Evolutionary conservation across 495 filamentous ascomycete species (phyloP).

Genomic region (Aspergillus conjunctus): DNA sequence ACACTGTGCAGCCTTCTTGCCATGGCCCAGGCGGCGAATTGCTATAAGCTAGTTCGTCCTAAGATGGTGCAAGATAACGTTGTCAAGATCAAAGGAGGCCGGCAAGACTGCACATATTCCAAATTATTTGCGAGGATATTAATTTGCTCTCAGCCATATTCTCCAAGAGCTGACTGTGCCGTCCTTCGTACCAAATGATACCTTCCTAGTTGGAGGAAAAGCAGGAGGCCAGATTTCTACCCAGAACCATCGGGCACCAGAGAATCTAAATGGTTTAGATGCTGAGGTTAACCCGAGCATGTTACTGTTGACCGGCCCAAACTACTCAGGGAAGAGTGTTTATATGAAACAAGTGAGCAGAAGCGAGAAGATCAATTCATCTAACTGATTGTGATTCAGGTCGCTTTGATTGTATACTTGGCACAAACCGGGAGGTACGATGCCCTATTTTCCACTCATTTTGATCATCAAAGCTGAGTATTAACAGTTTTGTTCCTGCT

Average conservation of each 20-base stretch:
- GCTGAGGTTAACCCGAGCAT: constrained; percentile 59
- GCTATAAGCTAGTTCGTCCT: constrained; percentile 72
- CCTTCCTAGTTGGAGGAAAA: constrained; percentile 65
- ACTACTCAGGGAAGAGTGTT: constrained; percentile 94
- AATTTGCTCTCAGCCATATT: constrained; percentile 60
- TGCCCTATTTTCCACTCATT: neutral
- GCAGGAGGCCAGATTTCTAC: constrained; percentile 28
- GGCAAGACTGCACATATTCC: constrained; percentile 44
- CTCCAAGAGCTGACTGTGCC: constrained; percentile 87
- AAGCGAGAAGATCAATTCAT: neutral
- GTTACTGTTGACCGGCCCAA: constrained; percentile 87
- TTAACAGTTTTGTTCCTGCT: constrained; percentile 76
- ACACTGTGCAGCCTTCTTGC: constrained; percentile 65
- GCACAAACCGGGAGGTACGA: constrained; percentile 80
- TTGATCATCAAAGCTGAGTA: constrained; percentile 7
- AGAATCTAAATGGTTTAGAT: constrained; percentile 1
- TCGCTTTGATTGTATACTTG: constrained; percentile 90
- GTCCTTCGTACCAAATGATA: constrained; percentile 85
- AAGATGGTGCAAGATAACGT: constrained; percentile 70
- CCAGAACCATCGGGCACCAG: constrained; percentile 12
- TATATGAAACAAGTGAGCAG: constrained; percentile 82
- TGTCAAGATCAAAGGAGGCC: constrained; percentile 76
- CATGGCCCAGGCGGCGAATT: constrained; percentile 73
- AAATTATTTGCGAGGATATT: constrained; percentile 11
- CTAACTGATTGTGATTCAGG: constrained; percentile 30